phyloP scores from a whole-genome alignment of 2,329 filamentous ascomycete genomes.

The Blastomyces parvus region DNA sequence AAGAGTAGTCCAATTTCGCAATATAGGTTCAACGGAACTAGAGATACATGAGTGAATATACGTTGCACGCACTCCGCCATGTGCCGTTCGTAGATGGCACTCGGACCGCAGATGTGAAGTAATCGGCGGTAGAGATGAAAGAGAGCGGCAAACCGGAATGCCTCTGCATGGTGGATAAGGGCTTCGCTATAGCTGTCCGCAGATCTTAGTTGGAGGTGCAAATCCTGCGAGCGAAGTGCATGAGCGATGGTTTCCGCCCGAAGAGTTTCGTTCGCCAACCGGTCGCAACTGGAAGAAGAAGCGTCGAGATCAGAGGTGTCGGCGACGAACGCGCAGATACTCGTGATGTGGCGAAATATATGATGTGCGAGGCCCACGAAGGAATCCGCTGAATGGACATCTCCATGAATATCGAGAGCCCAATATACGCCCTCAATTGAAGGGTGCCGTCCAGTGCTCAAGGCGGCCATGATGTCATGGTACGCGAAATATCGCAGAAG shows the following conservation, averaged over 20 bases:
- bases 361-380: slow-evolving; percentile 14
- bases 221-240: not conserved
- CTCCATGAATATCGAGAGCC: not conserved
- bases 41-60: not conserved
- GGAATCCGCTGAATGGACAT: slow-evolving; percentile 10
- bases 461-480: slow-evolving; percentile 15
- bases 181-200: not conserved
- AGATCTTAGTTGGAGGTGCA: not conserved
- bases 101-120: not conserved
- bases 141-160: not conserved
- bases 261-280: not conserved
- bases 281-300: not conserved
- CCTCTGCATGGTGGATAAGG: not conserved
- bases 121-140: not conserved
- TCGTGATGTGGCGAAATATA: slow-evolving; percentile 13
- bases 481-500: slow-evolving; percentile 16
- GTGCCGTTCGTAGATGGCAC: not conserved
- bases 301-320: slow-evolving; percentile 6
- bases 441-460: slow-evolving; percentile 14
- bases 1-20: not conserved
- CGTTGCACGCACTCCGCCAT: not conserved
- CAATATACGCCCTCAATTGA: slow-evolving; percentile 8
- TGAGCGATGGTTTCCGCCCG: not conserved
- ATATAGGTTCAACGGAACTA: not conserved
- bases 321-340: slow-evolving; percentile 14